These are phyloP conservation scores for Aquanectria penicillioides DNA, from an alignment of 2,329 filamentous ascomycete genomes.

Conservation along the genomic window DNA sequence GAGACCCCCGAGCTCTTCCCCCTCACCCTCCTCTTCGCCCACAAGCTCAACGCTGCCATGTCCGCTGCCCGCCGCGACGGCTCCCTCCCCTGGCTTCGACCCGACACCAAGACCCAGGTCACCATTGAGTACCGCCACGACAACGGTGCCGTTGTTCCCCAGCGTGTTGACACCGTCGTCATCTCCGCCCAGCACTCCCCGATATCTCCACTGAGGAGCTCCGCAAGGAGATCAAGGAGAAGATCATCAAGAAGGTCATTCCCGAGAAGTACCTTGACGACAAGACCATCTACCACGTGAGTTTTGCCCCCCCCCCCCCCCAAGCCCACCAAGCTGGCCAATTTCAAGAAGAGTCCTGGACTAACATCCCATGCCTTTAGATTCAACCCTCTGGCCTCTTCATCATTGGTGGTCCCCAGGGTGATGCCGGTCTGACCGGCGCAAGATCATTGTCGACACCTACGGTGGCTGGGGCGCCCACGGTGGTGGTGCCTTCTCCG, in stretches of 20 bases:
- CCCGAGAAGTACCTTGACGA: conserved; percentile 92
- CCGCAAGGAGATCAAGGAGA: conserved; percentile 93
- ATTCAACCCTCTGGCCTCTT: conserved; percentile 98
- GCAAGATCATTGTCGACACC: conserved; percentile 99
- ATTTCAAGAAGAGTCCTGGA: too few species aligned
- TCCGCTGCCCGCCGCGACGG: conserved; percentile 88
- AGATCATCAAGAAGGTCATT: conserved; percentile 96
- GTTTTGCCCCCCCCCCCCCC: conserved; percentile 44
- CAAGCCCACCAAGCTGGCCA: neutral
- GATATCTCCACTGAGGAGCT: conserved; percentile 91
- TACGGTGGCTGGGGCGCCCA: conserved; percentile 99
- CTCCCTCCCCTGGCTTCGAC: conserved; percentile 90
- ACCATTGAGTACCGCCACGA: conserved; percentile 99
- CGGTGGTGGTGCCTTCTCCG: conserved; percentile 99
- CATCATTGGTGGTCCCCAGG: conserved; percentile 99
- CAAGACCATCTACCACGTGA: conserved; percentile 92
- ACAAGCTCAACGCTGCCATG: conserved; percentile 98
- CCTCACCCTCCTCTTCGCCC: conserved; percentile 90
- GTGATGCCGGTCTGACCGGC: conserved; percentile 98
- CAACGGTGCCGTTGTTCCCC: conserved; percentile 88
- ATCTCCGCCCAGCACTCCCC: conserved; percentile 94
- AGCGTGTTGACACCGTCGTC: conserved; percentile 95
- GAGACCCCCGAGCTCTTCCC: conserved; percentile 98
- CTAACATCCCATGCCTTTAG: conserved; percentile 43
- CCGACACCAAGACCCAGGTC: conserved; percentile 99